phyloP scores from a whole-genome alignment of 2,329 filamentous ascomycete genomes.

The Pezicula carpinea region DNA sequence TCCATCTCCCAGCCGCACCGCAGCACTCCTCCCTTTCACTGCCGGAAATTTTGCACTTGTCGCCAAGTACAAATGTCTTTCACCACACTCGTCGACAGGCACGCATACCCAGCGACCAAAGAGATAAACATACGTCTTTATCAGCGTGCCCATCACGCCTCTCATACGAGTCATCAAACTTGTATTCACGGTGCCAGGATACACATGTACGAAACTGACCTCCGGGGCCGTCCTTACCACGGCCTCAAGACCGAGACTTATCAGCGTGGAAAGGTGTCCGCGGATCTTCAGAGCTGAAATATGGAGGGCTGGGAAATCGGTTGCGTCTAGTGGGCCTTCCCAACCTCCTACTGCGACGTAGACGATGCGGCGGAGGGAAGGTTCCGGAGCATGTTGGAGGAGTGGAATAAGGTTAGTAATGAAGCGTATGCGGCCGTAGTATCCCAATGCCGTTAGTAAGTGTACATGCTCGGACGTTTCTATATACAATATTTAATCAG shows the following conservation, averaged over 20 bases:
- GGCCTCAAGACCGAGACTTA: constrained; percentile 16
- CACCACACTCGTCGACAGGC: constrained; percentile 16
- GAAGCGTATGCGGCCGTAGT: constrained; percentile 53
- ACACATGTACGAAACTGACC: constrained; percentile 19
- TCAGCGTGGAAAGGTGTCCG: constrained; percentile 13
- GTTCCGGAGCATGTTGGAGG: constrained; percentile 40
- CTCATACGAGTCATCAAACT: constrained; percentile 1
- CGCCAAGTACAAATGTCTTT: constrained; percentile 17
- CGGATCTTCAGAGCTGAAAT: constrained; percentile 8
- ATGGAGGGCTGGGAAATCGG: constrained; percentile 14
- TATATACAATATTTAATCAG: constrained; percentile 16
- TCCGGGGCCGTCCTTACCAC: constrained; percentile 11
- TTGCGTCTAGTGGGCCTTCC: constrained; percentile 15
- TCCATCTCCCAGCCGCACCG: constrained; percentile 1
- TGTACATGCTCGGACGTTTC: constrained; percentile 53
- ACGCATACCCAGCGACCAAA: constrained; percentile 6
- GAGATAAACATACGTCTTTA: not conserved
- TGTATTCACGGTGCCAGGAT: constrained; percentile 16
- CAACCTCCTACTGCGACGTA: constrained; percentile 21
- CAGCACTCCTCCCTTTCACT: not conserved
- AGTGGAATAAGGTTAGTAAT: constrained; percentile 50
- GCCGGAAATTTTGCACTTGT: constrained; percentile 15
- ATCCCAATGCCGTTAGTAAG: constrained; percentile 41
- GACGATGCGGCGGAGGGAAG: constrained; percentile 46
- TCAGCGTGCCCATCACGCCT: constrained; percentile 1